Conservation (phyloP, 768 basidiomycete genomes). For the Phanerochaete sordida region DNA sequence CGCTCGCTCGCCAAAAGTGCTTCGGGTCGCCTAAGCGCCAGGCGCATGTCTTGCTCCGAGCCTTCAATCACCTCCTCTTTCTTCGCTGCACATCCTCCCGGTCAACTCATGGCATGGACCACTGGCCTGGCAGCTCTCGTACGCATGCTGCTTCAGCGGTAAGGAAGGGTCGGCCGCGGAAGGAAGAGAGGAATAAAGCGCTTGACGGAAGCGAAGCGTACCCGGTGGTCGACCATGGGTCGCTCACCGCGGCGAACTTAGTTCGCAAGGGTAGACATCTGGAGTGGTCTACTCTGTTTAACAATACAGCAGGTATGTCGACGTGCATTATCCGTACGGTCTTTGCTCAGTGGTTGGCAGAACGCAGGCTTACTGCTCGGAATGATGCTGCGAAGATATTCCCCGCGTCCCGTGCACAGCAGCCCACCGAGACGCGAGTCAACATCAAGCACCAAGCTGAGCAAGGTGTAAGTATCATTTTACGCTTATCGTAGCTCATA, state of each 20-base stretch:
- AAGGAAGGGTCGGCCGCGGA: conserved; percentile 3
- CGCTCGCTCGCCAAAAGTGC: not conserved
- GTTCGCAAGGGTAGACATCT: conserved; percentile 38
- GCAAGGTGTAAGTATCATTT: conserved; percentile 50
- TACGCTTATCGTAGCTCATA: not conserved
- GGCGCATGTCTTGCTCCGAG: not conserved
- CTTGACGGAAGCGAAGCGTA: conserved; percentile 25
- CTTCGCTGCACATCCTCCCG: not conserved
- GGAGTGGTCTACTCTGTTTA: conserved; percentile 49
- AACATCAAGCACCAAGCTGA: conserved; percentile 46
- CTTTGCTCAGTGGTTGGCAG: conserved; percentile 19
- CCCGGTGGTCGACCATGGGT: conserved; percentile 56
- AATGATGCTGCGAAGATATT: conserved; percentile 44
- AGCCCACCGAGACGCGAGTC: conserved; percentile 30
- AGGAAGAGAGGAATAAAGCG: not conserved
- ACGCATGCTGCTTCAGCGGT: not conserved
- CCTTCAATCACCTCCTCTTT: too few species aligned
- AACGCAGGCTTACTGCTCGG: conserved; percentile 26
- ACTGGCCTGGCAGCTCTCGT: conserved; percentile 8
- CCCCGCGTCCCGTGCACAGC: conserved; percentile 37
- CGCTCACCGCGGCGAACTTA: conserved; percentile 55
- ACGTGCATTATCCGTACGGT: not conserved
- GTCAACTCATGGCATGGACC: conserved; percentile 13
- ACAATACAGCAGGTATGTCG: conserved; percentile 25
- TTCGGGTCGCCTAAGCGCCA: not conserved